A percentile compares a stretch with the other conserved stretches of the same genome.
phyloP scores from a whole-genome alignment of 1,284 basidiomycete species.

The Leccinum subatratum region DNA sequence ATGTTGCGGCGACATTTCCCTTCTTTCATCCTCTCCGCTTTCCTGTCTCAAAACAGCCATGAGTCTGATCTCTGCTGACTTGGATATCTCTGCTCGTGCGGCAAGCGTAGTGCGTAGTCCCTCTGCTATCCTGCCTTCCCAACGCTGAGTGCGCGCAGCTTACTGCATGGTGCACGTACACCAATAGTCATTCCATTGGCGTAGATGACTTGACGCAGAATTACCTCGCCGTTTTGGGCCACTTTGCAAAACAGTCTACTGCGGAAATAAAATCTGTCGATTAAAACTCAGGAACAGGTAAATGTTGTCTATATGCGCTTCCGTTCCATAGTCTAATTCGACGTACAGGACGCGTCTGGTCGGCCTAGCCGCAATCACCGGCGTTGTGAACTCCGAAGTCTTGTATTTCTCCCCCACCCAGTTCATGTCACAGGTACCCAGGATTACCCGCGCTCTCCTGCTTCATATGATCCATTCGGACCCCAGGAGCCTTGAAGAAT shows the following conservation, averaged over 20 bases:
- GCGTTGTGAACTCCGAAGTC: slow-evolving; percentile 80
- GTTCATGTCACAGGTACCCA: slow-evolving; percentile 69
- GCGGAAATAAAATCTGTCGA: slow-evolving; percentile 46
- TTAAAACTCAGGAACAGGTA: slow-evolving; percentile 69
- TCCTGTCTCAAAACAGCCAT: slow-evolving; percentile 70
- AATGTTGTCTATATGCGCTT: slow-evolving; percentile 1
- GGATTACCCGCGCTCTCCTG: slow-evolving; percentile 74
- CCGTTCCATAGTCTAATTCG: not conserved
- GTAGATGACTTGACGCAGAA: slow-evolving; percentile 68
- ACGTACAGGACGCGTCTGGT: slow-evolving; percentile 71
- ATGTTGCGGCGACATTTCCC: slow-evolving; percentile 81
- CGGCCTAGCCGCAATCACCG: slow-evolving; percentile 79
- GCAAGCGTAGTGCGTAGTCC: slow-evolving; percentile 68
- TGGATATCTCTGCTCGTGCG: slow-evolving; percentile 81
- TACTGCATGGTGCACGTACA: slow-evolving; percentile 88
- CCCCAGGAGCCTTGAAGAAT: slow-evolving; percentile 57
- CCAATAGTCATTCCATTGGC: slow-evolving; percentile 77
- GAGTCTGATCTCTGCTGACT: slow-evolving; percentile 60
- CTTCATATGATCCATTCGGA: slow-evolving; percentile 65
- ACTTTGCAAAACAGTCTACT: slow-evolving; percentile 64
- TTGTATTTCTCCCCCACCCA: slow-evolving; percentile 74
- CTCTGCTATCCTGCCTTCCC: not conserved
- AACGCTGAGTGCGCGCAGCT: slow-evolving; percentile 48
- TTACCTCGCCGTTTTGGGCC: slow-evolving; percentile 67
- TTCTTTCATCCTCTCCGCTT: slow-evolving; percentile 78